Evolutionary conservation across 495 filamentous ascomycete species (phyloP).

Genomic region (Lasiosphaeria hispida): DNA sequence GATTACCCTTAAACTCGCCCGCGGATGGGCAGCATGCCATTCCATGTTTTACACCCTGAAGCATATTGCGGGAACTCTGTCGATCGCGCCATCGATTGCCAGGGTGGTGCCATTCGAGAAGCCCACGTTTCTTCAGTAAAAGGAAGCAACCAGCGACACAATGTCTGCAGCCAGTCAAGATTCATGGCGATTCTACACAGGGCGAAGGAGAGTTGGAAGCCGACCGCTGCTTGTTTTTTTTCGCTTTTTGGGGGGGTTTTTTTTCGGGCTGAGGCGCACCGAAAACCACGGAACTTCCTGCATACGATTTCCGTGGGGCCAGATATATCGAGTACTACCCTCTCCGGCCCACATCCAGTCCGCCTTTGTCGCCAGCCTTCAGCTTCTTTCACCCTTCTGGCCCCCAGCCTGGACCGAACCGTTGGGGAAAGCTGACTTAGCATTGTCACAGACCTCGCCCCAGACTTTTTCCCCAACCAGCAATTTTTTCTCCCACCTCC

Average conservation of each 20-base stretch:
- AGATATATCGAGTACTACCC: conserved; percentile 8
- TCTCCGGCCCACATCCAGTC: conserved; percentile 5
- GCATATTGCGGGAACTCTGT: conserved; percentile 14
- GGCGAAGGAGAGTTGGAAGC: background rate
- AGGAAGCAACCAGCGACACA: conserved; percentile 1
- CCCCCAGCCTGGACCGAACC: no score
- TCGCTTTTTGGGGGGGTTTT: background rate
- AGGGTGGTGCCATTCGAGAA: conserved; percentile 31
- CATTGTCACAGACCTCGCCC: no score
- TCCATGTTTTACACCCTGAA: background rate
- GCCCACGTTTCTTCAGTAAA: background rate
- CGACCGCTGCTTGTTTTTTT: background rate
- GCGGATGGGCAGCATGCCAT: background rate
- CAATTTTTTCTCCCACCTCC: no score
- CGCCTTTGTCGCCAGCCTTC: background rate
- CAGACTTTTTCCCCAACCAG: no score
- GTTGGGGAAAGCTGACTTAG: no score
- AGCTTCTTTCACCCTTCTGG: no score
- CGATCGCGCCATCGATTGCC: conserved; percentile 36
- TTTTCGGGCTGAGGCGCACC: conserved; percentile 3
- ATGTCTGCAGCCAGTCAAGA: background rate
- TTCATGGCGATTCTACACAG: background rate
- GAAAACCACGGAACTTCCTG: conserved; percentile 2
- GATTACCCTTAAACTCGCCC: background rate
- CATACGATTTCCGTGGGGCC: conserved; percentile 8